Conservation (phyloP, 306 rosid species). For the Gleditsia sinensis region DNA sequence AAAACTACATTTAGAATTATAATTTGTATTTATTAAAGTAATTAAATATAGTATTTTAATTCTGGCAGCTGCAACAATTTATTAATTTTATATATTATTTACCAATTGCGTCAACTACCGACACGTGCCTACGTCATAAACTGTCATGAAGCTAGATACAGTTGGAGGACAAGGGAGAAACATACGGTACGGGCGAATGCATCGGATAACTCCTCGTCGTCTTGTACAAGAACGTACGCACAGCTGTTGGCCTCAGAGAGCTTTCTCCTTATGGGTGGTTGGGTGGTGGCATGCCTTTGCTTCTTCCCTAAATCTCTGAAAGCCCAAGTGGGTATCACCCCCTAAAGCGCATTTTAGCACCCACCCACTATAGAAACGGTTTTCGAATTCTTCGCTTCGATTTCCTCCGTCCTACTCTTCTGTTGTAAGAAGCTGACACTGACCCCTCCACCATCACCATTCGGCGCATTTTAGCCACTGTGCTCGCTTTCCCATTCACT, state of each 20-base stretch:
- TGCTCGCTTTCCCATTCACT: neutral
- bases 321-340: too few species aligned
- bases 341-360: neutral
- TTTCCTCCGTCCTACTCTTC: neutral
- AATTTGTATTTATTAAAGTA: too few species aligned
- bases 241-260: conserved; percentile 15
- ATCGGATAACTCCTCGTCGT: neutral
- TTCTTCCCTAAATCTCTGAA: neutral
- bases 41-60: too few species aligned
- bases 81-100: too few species aligned
- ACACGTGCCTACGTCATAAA: neutral
- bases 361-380: neutral
- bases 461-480: conserved; percentile 4
- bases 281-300: neutral
- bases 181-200: neutral
- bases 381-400: neutral
- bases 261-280: neutral
- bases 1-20: too few species aligned
- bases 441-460: neutral
- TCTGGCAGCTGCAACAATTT: too few species aligned
- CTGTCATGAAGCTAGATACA: neutral
- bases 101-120: too few species aligned
- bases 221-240: neutral
- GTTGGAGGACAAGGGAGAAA: neutral
- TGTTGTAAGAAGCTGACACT: neutral